phyloP scores from a whole-genome alignment of 148 eudicot genomes.

The Nyssa sinensis region DNA sequence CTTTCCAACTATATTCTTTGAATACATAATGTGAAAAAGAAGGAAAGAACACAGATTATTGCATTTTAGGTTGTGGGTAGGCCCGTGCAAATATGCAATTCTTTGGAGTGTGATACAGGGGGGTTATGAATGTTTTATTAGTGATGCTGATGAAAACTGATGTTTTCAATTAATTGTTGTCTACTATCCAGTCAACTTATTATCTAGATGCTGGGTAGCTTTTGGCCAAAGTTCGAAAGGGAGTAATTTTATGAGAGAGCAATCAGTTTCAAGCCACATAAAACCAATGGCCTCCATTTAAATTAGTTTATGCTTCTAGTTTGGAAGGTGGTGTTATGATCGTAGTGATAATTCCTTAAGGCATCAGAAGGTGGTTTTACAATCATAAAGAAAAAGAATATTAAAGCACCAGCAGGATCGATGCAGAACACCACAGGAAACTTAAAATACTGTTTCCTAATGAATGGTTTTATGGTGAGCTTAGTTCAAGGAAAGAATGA shows the following conservation, averaged over 20 bases:
- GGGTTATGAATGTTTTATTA: background rate
- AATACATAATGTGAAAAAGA: background rate
- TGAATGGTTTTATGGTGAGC: no score
- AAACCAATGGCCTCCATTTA: background rate
- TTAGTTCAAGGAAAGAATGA: no score
- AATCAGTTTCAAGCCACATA: background rate
- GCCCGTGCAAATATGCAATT: background rate
- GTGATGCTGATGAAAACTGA: background rate
- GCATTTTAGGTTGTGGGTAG: background rate
- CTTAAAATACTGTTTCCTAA: no score
- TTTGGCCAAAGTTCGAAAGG: background rate
- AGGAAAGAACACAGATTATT: constrained; percentile 1
- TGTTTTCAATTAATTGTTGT: background rate
- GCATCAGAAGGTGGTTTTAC: background rate
- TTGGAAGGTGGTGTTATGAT: background rate
- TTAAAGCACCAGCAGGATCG: no score
- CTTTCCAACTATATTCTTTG: background rate
- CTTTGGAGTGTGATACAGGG: background rate
- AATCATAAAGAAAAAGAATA: no score
- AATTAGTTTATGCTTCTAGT: background rate
- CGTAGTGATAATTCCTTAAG: background rate
- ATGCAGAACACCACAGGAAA: no score
- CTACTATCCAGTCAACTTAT: background rate
- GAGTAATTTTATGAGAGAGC: background rate
- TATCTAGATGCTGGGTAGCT: background rate